Evolutionary conservation across 2,329 filamentous ascomycete species (phyloP), one percentile per base, ranked within the genome.

Genomic region (Fusarium temperatum): DNA sequence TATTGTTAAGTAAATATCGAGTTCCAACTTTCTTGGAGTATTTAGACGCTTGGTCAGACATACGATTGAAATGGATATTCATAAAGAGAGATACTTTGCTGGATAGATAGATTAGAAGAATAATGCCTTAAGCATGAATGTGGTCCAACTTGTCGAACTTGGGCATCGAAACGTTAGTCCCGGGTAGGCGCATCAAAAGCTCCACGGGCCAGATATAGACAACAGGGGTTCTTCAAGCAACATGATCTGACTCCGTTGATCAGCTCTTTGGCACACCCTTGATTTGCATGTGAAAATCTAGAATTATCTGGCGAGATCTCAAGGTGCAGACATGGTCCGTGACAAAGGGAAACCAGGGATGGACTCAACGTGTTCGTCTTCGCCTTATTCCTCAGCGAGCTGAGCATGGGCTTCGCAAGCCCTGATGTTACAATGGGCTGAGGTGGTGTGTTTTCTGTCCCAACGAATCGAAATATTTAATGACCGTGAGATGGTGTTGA

Each of bases 401-500:
- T 38, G 22, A 41, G 17, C 35, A 47, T 26, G 50, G 59, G 59
- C 58, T 32, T 54, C 35, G 58, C 28, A 67, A 60, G 57, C 57
- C 44, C 50, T 72, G 58, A 42, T 44, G 45, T 63, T 60, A 41
- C 39, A 26, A 63, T 73, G 69, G 63, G 66, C 69, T 61, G 69
- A 75, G 66, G 70, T 75, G 69, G 73, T 75, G 42, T 61, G 72
- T 48, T 73, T 64, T 72, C 53, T 54, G 28, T 54, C 62, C 66
- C 70, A 74, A 68, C 62, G 26, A 9, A 53, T 56, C 32, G 26
- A 24, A 17, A n/a, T 38, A 15, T 24, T 45, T 41, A 24, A 48
- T 39, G 28, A 17, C 22, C n/a, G n/a, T 42, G 39, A 71, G 39
- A 66, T 58, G 44, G 30, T 38, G n/a, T 28, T 47, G 20, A 42